Base-by-base conservation (phyloP, 768 basidiomycete genomes). In the Cyclocybe cylindracea region DNA sequence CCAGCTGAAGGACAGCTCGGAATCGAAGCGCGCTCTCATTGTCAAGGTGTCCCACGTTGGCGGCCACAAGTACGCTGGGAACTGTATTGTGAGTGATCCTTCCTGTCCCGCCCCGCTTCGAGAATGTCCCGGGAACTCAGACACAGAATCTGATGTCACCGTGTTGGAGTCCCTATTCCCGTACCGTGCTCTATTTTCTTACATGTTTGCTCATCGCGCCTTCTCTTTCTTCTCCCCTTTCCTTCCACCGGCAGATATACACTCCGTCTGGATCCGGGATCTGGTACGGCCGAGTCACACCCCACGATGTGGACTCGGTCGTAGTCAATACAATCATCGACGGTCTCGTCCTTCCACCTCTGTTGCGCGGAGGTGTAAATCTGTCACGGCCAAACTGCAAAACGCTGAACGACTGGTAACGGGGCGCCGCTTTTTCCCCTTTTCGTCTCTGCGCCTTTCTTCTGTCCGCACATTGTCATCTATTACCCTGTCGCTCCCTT, bases 251-350 rank as follows among this genome's bases (percentile, higher is more conserved):
- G 8, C 61, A 94, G 89, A 91, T 98, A 63, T 87, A 91, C 68
- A 91, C 85, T 41, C 94, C 94, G 0, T 80, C 84, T 50, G 94
- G 94, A 16, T 81, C 89, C 18, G 84, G 86, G 36, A 79, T 98
- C 29, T 98, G 94, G 87, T 98, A 98, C 61, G 96, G 96, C 16
- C 86, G 96, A 19, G 94, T 97, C 5, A 88, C 89, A 19, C 86
- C 95, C 7, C 88, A 93, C 64, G 90, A 96, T 62, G 89, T 94
- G 44, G 85, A 88, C 53, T 82, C 86, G 5, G 86, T 95, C 49
- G 92, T 94, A 42, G 80, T 85, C 58, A 87, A 92, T 59, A 99
- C 96, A 13, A 85, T 99, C 55, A 77, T 94, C 50, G 77, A 81
- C 14, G 96, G 96, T 2, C 80, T 86, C 62, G 80, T 99, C 46